Percentiles rank a stretch among this genome's conserved stretches.
Conservation (phyloP, 495 filamentous ascomycete species). For the Penicillium crystallinum region DNA sequence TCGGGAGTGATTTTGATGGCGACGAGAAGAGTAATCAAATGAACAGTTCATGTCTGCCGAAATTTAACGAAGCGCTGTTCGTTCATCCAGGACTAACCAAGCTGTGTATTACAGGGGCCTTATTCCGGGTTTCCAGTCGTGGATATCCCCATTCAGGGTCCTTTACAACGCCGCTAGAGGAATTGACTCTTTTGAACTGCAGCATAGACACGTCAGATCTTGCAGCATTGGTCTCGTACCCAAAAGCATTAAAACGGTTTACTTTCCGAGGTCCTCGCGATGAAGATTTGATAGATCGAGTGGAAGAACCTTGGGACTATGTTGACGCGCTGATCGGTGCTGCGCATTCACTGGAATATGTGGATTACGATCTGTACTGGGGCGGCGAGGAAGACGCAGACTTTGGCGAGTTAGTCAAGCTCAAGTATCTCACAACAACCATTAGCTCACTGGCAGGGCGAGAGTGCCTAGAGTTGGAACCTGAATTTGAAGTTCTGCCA, state of each 20-base stretch:
- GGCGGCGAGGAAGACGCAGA: not conserved
- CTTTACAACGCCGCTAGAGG: not conserved
- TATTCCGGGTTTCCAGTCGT: not conserved
- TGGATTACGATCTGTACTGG: slow-evolving; percentile 4
- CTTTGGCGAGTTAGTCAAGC: not conserved
- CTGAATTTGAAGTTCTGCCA: not conserved
- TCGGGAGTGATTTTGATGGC: not conserved
- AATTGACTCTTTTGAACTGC: slow-evolving; percentile 1
- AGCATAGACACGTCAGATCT: not conserved
- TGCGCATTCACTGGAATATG: not conserved
- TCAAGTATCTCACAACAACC: slow-evolving; percentile 2
- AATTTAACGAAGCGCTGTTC: not conserved
- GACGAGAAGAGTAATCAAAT: not conserved
- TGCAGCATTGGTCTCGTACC: not conserved
- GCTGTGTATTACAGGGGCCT: not conserved
- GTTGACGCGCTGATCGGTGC: not conserved
- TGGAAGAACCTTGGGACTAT: not conserved
- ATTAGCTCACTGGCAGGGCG: not conserved
- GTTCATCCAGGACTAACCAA: not conserved
- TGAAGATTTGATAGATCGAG: not conserved
- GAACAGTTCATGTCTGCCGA: not conserved
- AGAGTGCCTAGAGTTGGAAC: not conserved
- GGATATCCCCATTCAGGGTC: too few relatives aligned
- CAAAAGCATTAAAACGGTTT: not conserved
- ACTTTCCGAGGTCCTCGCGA: not conserved